Percentiles rank a stretch among this genome's conserved stretches.
Evolutionary conservation across 176 grass and related monocot genomes (phyloP).

Genomic region (Oryza nivara): DNA sequence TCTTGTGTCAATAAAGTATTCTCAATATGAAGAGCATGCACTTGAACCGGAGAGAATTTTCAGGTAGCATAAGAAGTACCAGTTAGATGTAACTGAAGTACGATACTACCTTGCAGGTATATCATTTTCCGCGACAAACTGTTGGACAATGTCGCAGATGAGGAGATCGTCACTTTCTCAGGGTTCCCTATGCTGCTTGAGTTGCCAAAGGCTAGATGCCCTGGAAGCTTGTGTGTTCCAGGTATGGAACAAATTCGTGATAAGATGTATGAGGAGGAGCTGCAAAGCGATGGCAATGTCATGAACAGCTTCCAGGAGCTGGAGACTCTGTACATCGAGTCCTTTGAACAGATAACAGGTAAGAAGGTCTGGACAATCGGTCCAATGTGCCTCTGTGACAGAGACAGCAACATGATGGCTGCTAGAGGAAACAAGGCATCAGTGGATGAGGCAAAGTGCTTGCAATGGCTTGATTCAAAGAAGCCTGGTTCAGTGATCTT

Average conservation of each 20-base stretch:
- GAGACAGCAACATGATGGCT: slow-evolving; percentile 15
- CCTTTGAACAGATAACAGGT: slow-evolving; percentile 30
- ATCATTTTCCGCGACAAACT: slow-evolving; percentile 40
- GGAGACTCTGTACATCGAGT: slow-evolving; percentile 53
- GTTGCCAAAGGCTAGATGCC: slow-evolving; percentile 46
- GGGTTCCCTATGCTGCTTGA: slow-evolving; percentile 56
- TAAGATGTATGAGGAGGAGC: slow-evolving; percentile 41
- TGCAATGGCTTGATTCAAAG: slow-evolving; percentile 61
- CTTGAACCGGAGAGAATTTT: background rate
- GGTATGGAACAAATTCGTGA: slow-evolving; percentile 34
- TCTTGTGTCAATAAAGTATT: background rate
- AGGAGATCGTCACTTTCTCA: slow-evolving; percentile 44
- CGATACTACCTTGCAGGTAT: slow-evolving; percentile 25
- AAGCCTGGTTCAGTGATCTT: slow-evolving; percentile 61
- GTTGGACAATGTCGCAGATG: slow-evolving; percentile 43
- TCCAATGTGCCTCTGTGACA: slow-evolving; percentile 61
- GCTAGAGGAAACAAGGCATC: slow-evolving; percentile 53
- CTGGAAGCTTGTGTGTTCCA: background rate
- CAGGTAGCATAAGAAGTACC: background rate
- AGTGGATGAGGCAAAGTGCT: slow-evolving; percentile 56
- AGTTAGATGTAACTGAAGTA: background rate
- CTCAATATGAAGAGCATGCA: no score
- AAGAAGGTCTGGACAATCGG: slow-evolving; percentile 68
- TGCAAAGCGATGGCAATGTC: slow-evolving; percentile 45
- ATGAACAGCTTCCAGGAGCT: slow-evolving; percentile 68